These are phyloP conservation scores for Podospora pseudocomata DNA, from an alignment of 495 filamentous ascomycete species.

Conservation along the genomic window DNA sequence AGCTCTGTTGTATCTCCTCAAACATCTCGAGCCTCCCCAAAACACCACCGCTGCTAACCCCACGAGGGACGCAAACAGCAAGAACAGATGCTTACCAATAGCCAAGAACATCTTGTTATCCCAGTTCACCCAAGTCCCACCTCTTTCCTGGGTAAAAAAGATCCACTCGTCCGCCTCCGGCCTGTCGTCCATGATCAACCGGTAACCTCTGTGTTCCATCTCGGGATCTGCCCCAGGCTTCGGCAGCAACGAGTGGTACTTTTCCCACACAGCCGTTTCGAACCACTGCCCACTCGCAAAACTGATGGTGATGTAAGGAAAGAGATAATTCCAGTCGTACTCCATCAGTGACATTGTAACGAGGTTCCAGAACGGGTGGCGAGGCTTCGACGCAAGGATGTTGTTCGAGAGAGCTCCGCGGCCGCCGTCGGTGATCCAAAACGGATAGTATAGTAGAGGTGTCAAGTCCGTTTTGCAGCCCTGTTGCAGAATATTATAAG, in stretches of 20 bases:
- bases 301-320: conserved; percentile 89
- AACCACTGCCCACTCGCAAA: conserved; percentile 82
- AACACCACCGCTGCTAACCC: not conserved
- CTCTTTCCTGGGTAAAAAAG: conserved; percentile 42
- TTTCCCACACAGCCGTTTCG: conserved; percentile 78
- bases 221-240: conserved; percentile 9
- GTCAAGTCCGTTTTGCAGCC: conserved; percentile 80
- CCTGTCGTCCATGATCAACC: conserved; percentile 44
- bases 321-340: conserved; percentile 72
- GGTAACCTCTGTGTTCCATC: conserved; percentile 27
- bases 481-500: conserved; percentile 33
- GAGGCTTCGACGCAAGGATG: conserved; percentile 74
- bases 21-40: conserved; percentile 16
- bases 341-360: conserved; percentile 65
- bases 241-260: conserved; percentile 48
- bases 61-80: conserved; percentile 37
- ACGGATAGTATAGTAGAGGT: conserved; percentile 73
- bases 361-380: conserved; percentile 78
- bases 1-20: conserved; percentile 9
- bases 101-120: conserved; percentile 30
- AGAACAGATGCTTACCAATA: conserved; percentile 37
- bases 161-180: conserved; percentile 38
- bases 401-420: conserved; percentile 90
- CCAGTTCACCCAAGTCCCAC: conserved; percentile 47
- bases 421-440: conserved; percentile 74